A percentile compares a stretch with the other conserved stretches of the same genome.
phyloP scores from a whole-genome alignment of 2,329 filamentous ascomycete species.

The Grosmannia huntii region DNA sequence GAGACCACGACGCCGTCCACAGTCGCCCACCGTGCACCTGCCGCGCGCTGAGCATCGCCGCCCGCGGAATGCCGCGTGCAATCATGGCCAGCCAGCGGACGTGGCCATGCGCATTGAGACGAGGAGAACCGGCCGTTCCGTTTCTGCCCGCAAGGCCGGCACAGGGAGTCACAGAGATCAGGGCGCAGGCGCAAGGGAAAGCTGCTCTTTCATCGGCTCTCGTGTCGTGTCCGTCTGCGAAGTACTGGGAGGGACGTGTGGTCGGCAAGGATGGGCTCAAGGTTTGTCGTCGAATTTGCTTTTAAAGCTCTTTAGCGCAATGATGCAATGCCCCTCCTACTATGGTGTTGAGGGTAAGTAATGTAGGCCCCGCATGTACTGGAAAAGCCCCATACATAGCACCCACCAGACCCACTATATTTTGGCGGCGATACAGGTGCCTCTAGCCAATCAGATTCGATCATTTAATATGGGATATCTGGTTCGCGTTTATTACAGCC shows the following conservation, averaged over 20 bases:
- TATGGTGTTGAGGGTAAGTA: too few relatives aligned
- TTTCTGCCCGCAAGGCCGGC: too few relatives aligned
- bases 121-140: background rate
- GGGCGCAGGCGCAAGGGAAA: background rate
- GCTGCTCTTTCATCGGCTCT: background rate
- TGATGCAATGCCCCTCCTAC: constrained; percentile 11
- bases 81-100: constrained; percentile 5
- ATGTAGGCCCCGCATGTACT: too few relatives aligned
- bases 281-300: too few relatives aligned
- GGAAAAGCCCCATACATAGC: too few relatives aligned
- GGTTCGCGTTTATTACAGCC: too few relatives aligned
- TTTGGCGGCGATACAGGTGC: too few relatives aligned
- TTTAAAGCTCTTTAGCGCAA: constrained; percentile 1
- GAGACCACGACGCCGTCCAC: background rate
- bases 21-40: background rate
- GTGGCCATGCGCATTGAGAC: background rate
- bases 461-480: too few relatives aligned
- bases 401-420: too few relatives aligned
- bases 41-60: constrained; percentile 8
- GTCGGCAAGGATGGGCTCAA: too few relatives aligned
- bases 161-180: background rate
- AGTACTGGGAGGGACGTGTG: too few relatives aligned
- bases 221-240: background rate
- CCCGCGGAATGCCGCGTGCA: constrained; percentile 8
- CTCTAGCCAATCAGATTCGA: too few relatives aligned